These are phyloP conservation scores for Golubevia pallescens DNA, from an alignment of 1,284 basidiomycete species.

Conservation along the genomic window DNA sequence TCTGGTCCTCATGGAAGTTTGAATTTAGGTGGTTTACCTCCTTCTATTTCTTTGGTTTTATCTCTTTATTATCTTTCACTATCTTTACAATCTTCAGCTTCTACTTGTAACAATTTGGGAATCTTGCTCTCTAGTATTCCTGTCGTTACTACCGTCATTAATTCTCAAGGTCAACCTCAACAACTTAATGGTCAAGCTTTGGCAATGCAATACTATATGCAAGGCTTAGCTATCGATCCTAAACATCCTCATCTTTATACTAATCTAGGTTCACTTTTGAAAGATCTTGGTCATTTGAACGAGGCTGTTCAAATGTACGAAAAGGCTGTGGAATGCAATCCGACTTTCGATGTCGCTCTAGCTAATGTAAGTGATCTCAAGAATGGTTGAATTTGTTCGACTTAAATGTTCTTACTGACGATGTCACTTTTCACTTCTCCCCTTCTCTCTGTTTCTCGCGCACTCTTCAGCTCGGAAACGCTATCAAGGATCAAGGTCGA, in stretches of 20 bases:
- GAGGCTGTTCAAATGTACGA: constrained; percentile 70
- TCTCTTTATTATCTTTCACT: constrained; percentile 72
- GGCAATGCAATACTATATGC: constrained; percentile 70
- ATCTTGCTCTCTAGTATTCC: constrained; percentile 70
- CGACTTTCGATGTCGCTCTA: too few relatives aligned
- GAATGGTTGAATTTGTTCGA: too few relatives aligned
- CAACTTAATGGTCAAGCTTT: constrained; percentile 64
- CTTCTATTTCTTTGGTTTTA: constrained; percentile 68
- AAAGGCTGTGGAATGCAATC: constrained; percentile 69
- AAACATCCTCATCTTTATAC: constrained; percentile 72
- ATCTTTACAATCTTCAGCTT: constrained; percentile 69
- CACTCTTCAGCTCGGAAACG: too few relatives aligned
- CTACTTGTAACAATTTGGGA: constrained; percentile 72
- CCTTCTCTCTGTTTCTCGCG: too few relatives aligned
- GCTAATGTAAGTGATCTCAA: too few relatives aligned
- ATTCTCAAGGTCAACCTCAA: constrained; percentile 55
- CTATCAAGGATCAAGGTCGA: constrained; percentile 67
- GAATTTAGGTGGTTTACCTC: constrained; percentile 65
- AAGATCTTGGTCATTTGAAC: constrained; percentile 70
- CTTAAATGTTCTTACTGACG: too few relatives aligned
- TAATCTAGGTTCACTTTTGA: constrained; percentile 72
- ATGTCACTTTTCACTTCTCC: too few relatives aligned
- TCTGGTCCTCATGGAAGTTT: constrained; percentile 32
- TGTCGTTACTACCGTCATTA: constrained; percentile 48
- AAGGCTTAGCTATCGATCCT: constrained; percentile 70